Evolutionary conservation across 1,284 basidiomycete species (phyloP).

Genomic region (Leccinum subrobustum): DNA sequence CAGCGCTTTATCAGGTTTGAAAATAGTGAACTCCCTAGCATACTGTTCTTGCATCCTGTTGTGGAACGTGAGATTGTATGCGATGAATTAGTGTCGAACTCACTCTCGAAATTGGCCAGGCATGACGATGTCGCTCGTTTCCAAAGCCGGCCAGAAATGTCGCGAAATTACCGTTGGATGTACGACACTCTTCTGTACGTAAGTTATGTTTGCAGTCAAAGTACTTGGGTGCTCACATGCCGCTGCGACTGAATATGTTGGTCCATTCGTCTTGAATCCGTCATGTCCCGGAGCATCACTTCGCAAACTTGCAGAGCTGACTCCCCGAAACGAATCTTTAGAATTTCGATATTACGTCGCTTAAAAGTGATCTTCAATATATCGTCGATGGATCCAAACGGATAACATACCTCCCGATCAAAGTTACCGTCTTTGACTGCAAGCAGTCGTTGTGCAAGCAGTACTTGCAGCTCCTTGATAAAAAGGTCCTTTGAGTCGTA

Average conservation of each 20-base stretch:
- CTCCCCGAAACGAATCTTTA: conserved; percentile 94
- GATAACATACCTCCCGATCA: conserved; percentile 71
- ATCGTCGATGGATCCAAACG: neutral
- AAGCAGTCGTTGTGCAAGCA: conserved; percentile 83
- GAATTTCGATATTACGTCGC: conserved; percentile 88
- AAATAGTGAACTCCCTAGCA: conserved; percentile 68
- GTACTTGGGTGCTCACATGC: conserved; percentile 42
- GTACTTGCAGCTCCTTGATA: conserved; percentile 87
- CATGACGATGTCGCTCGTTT: conserved; percentile 71
- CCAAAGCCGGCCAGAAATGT: conserved; percentile 90
- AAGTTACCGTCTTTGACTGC: conserved; percentile 77
- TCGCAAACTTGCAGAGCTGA: conserved; percentile 89
- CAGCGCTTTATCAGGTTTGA: conserved; percentile 89
- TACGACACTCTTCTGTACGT: conserved; percentile 42
- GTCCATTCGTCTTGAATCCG: conserved; percentile 87
- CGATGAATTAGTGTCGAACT: conserved; percentile 24
- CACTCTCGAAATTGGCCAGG: conserved; percentile 81
- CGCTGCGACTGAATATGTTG: conserved; percentile 77
- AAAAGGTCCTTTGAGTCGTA: conserved; percentile 95
- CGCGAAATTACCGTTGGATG: conserved; percentile 89
- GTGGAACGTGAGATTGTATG: conserved; percentile 6
- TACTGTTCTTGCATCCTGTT: conserved; percentile 74
- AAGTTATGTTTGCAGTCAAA: conserved; percentile 1
- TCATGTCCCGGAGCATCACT: conserved; percentile 95
- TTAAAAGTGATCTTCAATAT: conserved; percentile 32